A percentile compares a stretch with the other conserved stretches of the same genome.
These are phyloP conservation scores for Paramecium tetraurelia DNA, from an alignment of 73 alveolate genomes.

Conservation along the genomic window DNA sequence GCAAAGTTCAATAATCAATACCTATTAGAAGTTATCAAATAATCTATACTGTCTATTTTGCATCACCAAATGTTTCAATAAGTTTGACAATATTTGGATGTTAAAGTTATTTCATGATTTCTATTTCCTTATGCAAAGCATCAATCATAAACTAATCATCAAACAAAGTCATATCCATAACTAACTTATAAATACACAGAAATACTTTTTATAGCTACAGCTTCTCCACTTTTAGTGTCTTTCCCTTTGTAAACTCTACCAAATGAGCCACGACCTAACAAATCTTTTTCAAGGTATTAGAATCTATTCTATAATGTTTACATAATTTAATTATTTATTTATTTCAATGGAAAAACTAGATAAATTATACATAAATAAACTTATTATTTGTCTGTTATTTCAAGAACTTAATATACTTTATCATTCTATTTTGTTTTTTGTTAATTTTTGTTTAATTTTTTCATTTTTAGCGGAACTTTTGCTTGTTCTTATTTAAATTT, in stretches of 20 bases:
- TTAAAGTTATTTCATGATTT: constrained; percentile 34
- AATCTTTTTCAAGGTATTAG: constrained; percentile 28
- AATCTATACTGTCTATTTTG: background rate
- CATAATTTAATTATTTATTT: background rate
- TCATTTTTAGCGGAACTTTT: too few relatives aligned
- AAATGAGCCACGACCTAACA: constrained; percentile 52
- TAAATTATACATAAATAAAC: background rate
- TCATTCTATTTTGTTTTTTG: too few relatives aligned
- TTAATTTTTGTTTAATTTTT: too few relatives aligned
- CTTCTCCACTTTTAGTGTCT: background rate
- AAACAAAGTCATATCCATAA: constrained; percentile 41
- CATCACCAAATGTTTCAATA: background rate
- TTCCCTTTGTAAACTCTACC: constrained; percentile 57
- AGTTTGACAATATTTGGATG: constrained; percentile 49
- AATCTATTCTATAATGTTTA: constrained; percentile 12
- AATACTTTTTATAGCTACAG: constrained; percentile 48
- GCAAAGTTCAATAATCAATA: background rate
- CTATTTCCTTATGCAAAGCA: constrained; percentile 26
- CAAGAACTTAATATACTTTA: too few relatives aligned
- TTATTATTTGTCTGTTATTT: too few relatives aligned
- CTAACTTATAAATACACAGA: background rate
- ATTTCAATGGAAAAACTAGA: too few relatives aligned
- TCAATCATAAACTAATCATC: constrained; percentile 36
- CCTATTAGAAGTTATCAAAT: background rate
- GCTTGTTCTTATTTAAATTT: too few relatives aligned